Evolutionary conservation across 495 filamentous ascomycete genomes (phyloP).

Genomic region (Aspergillus olivimuriae): DNA sequence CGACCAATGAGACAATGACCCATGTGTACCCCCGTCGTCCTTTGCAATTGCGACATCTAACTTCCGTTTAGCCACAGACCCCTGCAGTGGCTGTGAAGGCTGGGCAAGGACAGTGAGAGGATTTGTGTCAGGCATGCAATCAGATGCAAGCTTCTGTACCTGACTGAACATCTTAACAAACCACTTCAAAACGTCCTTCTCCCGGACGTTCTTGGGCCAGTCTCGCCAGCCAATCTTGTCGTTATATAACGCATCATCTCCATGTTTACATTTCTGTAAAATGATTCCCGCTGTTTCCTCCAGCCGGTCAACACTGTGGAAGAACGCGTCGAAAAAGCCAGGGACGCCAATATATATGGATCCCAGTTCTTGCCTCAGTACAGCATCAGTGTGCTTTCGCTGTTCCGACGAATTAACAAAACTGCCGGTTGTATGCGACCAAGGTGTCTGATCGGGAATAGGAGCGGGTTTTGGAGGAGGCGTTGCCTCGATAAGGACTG

Average conservation of each 20-base stretch:
- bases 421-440: not conserved
- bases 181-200: constrained; percentile 1
- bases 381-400: constrained; percentile 1
- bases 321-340: not conserved
- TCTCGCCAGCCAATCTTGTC: not conserved
- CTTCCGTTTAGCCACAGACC: not conserved
- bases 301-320: not conserved
- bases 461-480: not conserved
- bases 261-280: not conserved
- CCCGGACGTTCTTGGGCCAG: not conserved
- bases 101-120: not conserved
- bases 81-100: not conserved
- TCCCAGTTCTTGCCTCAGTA: not conserved
- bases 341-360: not conserved
- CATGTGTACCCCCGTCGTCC: constrained; percentile 31
- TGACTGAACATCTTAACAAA: not conserved
- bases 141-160: not conserved
- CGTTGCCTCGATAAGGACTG: not conserved
- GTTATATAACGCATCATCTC: not conserved
- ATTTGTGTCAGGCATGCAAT: not conserved
- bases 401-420: not conserved
- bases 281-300: not conserved
- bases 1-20: constrained; percentile 5
- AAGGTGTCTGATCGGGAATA: not conserved
- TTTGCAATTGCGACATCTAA: constrained; percentile 15